Base-by-base conservation (phyloP, 331 rosid species). In the Spiraea crenata region DNA sequence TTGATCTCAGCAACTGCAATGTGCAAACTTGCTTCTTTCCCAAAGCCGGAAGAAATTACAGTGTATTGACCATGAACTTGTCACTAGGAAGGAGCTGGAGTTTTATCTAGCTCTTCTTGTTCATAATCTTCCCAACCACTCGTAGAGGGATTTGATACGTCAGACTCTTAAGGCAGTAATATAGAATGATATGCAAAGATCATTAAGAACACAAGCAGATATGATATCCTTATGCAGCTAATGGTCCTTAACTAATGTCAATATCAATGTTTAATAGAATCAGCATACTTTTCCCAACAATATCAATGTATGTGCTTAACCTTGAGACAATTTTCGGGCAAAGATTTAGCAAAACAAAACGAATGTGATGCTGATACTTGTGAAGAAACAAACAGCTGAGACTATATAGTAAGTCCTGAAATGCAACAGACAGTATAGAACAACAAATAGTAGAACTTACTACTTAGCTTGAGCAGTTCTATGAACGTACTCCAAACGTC, bases 361-460 rank as follows among this genome's bases (percentile, higher is more conserved):
- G 89, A 84, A 68, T 77, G 92, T 38, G 85, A 88, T 82, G 85
- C 78, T 19, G 88, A 86, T 79, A 79, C 84, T 67, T 85, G 89
- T 76, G 61, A 54, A 19, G 99, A 93, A 86, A 84, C n/a, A n/a
- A n/a, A n/a, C 84, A 50, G 80, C 85, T 42, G 96, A 90, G 80
- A 93, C 88, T 58, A 78, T n/a, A n/a, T 74, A 80, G 95, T 90
- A 80, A 34, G 55, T 49, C 73, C 56, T 39, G 20, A 57, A 59
- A n/a, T n/a, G n/a, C n/a, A 58, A 77, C 5, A 20, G 48, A 34
- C 57, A n/a, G n/a, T n/a, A n/a, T n/a, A n/a, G n/a, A n/a, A n/a
- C n/a, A n/a, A n/a, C n/a, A n/a, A n/a, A n/a, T n/a, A n/a, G n/a
- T n/a, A n/a, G n/a, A n/a, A n/a, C n/a, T n/a, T n/a, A n/a, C n/a